Base-by-base conservation (phyloP, 2,329 filamentous ascomycete species). In the Pseudocercospora fuligena region DNA sequence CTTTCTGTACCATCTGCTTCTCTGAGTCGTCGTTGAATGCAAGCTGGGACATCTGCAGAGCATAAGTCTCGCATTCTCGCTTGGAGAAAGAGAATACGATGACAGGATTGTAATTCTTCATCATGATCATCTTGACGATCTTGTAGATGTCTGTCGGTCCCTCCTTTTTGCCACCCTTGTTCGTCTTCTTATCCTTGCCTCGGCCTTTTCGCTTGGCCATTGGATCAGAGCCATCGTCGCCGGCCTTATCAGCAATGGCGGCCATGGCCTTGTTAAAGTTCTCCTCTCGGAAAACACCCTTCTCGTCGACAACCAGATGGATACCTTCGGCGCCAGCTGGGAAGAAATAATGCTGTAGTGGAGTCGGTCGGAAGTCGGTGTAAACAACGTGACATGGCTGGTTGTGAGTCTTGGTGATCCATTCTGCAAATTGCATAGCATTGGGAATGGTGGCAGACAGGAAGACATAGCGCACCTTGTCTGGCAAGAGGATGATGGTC, bases 61-160 rank as follows among this genome's bases (percentile, higher is more conserved):
- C 95, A 79, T 95, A 89, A 69, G 90, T 89, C 81, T 99, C 95
- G 78, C 94, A 97, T 75, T 98, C 94, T 71, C 94, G 88, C 83
- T 99, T 99, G 85, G 94, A 97, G 83, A 99, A 99, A 80, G 94
- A 98, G 87, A 99, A 99, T 46, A 99, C 93, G 77, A 99, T 99
- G 74, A 98, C 95, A 0, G 95, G 95, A 76, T 99, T 97, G 81
- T 95, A 96, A 77, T 92, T 95, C 83, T 94, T 97, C 81, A 92
- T 87, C 90, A 99, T 97, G 73, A 98, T 97, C 95, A 99, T 99
- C 80, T 92, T 92, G 72, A 99, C 92, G 75, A 99, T 97, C 85
- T 97, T 98, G 83, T 93, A 93, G 68, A 99, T 97, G 80, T 99
- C 95, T 0, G 89, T 89, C 14, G 88, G 83, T 29, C 86, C 88